A percentile compares a stretch with the other conserved stretches of the same genome.
Evolutionary conservation across 768 basidiomycete genomes (phyloP).

Genomic region (Termitomyces sp.): DNA sequence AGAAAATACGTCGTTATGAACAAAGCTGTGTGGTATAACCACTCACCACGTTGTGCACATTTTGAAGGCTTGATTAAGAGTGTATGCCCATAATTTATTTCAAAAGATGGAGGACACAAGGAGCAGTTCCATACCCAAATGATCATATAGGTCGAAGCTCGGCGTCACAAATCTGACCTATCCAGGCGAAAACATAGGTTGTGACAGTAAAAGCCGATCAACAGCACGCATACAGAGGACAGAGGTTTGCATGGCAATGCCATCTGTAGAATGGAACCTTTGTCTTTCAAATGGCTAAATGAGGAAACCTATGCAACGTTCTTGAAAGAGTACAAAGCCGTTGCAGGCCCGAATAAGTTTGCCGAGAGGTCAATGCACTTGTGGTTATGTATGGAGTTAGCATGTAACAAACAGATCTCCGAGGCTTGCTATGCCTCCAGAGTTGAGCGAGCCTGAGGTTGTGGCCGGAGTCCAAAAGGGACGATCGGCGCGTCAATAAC

Average conservation of each 20-base stretch:
- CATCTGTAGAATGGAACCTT: background rate
- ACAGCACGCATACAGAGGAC: background rate
- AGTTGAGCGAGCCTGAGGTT: background rate
- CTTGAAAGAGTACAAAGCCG: too few relatives aligned
- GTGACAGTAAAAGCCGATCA: background rate
- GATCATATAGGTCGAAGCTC: background rate
- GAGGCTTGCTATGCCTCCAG: background rate
- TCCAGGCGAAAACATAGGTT: too few relatives aligned
- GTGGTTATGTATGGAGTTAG: background rate
- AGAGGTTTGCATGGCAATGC: background rate
- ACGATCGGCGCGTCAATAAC: conserved; percentile 11
- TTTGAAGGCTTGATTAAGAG: background rate
- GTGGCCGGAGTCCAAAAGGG: background rate
- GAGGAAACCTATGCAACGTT: background rate
- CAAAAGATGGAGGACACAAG: background rate
- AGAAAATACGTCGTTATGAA: background rate
- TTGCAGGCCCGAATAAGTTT: background rate
- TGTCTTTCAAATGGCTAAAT: background rate
- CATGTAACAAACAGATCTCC: background rate
- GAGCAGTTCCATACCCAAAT: too few relatives aligned
- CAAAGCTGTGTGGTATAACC: background rate
- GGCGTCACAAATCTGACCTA: background rate
- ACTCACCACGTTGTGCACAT: background rate
- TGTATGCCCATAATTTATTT: background rate
- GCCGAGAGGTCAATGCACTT: background rate